Percentiles rank a stretch among this genome's conserved stretches.
Conservation (phyloP, 148 eudicot genomes). For the Dysphania ambrosioides region DNA sequence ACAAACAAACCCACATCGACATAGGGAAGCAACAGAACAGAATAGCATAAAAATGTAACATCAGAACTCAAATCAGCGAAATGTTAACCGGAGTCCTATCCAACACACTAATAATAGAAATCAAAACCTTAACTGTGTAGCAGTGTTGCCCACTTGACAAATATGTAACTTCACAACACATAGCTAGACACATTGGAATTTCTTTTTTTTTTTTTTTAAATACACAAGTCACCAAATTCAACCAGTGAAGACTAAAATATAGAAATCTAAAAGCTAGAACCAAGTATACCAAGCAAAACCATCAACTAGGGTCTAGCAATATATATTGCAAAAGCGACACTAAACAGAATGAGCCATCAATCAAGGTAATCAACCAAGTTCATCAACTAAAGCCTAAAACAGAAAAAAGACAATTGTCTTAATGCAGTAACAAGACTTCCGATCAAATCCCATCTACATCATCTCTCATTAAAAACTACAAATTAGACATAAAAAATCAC, state of each 20-base stretch:
- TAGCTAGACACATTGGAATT: background rate
- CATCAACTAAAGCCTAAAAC: too few species aligned
- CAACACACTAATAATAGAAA: background rate
- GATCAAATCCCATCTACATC: too few species aligned
- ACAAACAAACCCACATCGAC: background rate
- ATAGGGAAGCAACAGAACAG: background rate
- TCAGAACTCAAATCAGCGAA: background rate
- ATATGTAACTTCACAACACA: background rate
- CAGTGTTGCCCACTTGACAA: background rate
- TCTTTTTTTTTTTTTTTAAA: too few species aligned
- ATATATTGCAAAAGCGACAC: background rate
- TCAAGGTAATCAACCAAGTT: too few species aligned
- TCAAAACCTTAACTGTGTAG: background rate
- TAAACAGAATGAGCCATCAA: constrained; percentile 8
- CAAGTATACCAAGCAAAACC: background rate
- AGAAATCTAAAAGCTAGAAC: background rate
- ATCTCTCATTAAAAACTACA: too few species aligned
- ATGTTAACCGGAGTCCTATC: too few species aligned
- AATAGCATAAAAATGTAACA: background rate
- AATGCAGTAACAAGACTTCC: too few species aligned
- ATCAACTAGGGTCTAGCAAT: background rate
- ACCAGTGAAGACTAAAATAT: background rate
- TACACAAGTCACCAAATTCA: constrained; percentile 3
- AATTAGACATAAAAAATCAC: too few species aligned
- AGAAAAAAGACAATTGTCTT: too few species aligned